Evolutionary conservation across 495 filamentous ascomycete genomes (phyloP), one percentile per base, ranked within the genome.

Genomic region (Rostrohypoxylon terebratum): DNA sequence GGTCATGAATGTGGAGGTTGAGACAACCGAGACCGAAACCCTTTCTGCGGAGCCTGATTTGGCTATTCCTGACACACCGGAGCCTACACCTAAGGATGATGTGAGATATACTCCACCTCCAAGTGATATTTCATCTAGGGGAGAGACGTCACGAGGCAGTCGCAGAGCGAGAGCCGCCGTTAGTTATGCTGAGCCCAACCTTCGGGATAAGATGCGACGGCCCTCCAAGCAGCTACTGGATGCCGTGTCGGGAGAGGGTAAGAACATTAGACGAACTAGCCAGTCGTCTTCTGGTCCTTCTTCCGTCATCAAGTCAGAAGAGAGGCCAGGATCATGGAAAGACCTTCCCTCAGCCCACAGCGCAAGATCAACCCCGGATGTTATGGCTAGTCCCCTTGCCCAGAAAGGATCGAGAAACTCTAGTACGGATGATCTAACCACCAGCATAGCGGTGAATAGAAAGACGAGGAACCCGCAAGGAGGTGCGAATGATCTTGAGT

Each of bases 141-240:
- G 83, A 51, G 82, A 85, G 38, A 83, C 82, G 58, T 83, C 82
- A 36, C 85, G 92, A 53, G 85, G 88, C 9, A 89, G 87, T 47
- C 83, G 93, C 25, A 88, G 93, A 67, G 86, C 89, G 11, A 82
- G 90, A 57, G 82, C 87, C 6, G 84, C 86, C 31, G 86, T 97
- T 51, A 96, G 92, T 81, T 97, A 97, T 77, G 92, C 93, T 21
- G 91, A 95, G 78, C 93, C 93, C 8, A 96, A 92, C 74, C 82
- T 97, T 34, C 86, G 92, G 58, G 91, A 90, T 73, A 97, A 97
- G 81, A 96, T 97, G 93, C 87, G 93, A 57, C 89, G 93, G 55
- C 90, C 92, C 20, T 91, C 90, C 14, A 92, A 91, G 68, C 86
- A 91, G 59, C 79, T 95, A 5, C 84, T 90, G 38, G 91, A 93